Base-by-base conservation (phyloP, 306 rosid genomes). In the Ammopiptanthus mongolicus region DNA sequence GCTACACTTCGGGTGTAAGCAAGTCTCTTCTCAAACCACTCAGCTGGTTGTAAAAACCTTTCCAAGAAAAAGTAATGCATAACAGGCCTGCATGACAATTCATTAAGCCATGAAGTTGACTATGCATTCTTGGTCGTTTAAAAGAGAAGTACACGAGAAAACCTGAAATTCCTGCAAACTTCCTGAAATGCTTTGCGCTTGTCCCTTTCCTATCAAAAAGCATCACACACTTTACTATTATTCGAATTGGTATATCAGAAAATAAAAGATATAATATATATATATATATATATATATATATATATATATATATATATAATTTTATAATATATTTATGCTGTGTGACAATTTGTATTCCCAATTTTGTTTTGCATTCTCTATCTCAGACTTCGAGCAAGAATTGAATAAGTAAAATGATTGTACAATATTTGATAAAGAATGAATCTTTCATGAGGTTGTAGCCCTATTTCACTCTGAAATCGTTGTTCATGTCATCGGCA, bases 21-120 rank as follows among this genome's bases (percentile, higher is more conserved):
- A 76, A 94, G 94, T 78, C 98, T 89, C 90, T 91, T 91, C 84
- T 91, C 97, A 86, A 91, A 91, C 98, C 98, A 94, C 77, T 91
- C 94, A 65, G 96, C 90, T 48, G 97, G 95, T 78, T 91, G 96
- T 78, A 87, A 67, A 71, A 94, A 94, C 71, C 98, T 94, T 82
- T 91, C 98, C 87, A 91, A 83, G 92, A 94, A 94, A 88, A 94
- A 91, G 82, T 88, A 78, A 84, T 94, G 98, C 97, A 91, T 94
- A 67, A 88, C 98, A 69, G 97, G 97, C 86, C 97, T 94, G 90
- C 83, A 87, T 5, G 76, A 76, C 12, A 79, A 63, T 21, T 39
- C 65, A 23, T 66, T 55, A 66, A 69, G 39, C 78, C 22, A 58
- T 15, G 37, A 52, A 63, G 82, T 65, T 55, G 67, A 65, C 34